Evolutionary conservation across 306 rosid genomes (phyloP), one percentile per base, ranked within the genome.

Genomic region (Prunus dulcis): DNA sequence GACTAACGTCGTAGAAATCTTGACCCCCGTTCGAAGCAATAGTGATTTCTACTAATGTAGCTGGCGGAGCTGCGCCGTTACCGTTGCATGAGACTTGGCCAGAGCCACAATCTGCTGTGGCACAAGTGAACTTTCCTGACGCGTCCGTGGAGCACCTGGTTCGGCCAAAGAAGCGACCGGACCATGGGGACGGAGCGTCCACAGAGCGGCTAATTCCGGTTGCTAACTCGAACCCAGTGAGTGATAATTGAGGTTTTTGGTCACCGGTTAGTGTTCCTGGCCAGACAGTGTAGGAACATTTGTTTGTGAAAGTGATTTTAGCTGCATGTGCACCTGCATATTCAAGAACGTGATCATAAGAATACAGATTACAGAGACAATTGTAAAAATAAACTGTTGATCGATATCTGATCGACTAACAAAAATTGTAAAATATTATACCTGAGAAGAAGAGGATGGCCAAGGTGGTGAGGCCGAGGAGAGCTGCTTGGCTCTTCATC

Each of bases 1-100:
- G 91, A 69, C 96, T 88, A 2, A 90, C 93, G 65, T 90, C 96
- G 75, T 81, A 90, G 87, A 82, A 90, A 34, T 90, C 93, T 3
- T 85, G 89, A 18, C 91, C 91, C 0, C 82, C 86, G 12, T 84
- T 82, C 0, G 76, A 86, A 79, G 84, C 85, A 0, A 88, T 61
- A 0, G 91, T 90, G 80, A 88, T 86, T 50, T 90, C 93, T 0
- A 88, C 96, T 0, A 90, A 80, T 0, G 90, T 87, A 22, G 90
- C 89, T 0, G 96, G 96, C 0, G 93, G 90, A 6, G 30, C 38
- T 0, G 86, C 91, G 20, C 82, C 80, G 2, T 77, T 32, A 0
- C 93, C 90, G 12, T 64, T 61, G 75, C 96, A 90, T 78, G 80
- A 80, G 0, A 88, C 43, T n/a, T 78, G 13, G 60, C 93, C 86